Conservation (phyloP, 1,284 basidiomycete genomes). For the Rhodotorula glutinis region DNA sequence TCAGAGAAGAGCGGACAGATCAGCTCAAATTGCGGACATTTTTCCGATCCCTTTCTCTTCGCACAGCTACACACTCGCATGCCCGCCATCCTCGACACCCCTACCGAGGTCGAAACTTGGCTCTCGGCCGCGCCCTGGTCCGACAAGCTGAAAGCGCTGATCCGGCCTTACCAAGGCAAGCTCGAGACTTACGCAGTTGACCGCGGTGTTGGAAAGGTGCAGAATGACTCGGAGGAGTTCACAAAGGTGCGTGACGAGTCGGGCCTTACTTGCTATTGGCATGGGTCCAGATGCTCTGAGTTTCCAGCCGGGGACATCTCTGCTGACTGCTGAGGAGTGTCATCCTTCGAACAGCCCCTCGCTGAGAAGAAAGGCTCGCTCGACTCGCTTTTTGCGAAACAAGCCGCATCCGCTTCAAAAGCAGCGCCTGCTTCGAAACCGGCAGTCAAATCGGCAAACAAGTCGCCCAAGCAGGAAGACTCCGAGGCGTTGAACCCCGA, state of each 20-base stretch:
- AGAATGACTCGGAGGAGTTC: slow-evolving; percentile 74
- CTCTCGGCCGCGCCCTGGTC: slow-evolving; percentile 64
- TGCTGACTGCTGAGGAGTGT: not conserved
- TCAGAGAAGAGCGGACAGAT: too few species aligned
- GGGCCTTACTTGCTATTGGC: not conserved
- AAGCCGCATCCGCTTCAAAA: not conserved
- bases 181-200: slow-evolving; percentile 84
- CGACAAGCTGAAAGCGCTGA: slow-evolving; percentile 59
- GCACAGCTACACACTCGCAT: slow-evolving; percentile 75
- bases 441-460: too few species aligned
- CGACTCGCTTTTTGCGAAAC: slow-evolving; percentile 26
- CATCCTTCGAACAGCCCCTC: slow-evolving; percentile 16
- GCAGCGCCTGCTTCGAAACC: not conserved
- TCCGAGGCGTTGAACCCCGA: slow-evolving; percentile 20
- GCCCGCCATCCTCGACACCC: slow-evolving; percentile 73
- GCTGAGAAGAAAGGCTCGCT: slow-evolving; percentile 25
- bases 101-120: slow-evolving; percentile 67
- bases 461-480: not conserved
- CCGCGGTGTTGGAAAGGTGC: slow-evolving; percentile 85
- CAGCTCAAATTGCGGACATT: too few species aligned
- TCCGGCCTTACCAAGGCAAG: slow-evolving; percentile 64
- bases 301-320: too few species aligned
- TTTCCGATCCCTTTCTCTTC: too few species aligned
- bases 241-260: slow-evolving; percentile 50
- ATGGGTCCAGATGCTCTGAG: not conserved